Conservation (phyloP, 192 early-diverging fungal species). For the Coemansia sp. region DNA sequence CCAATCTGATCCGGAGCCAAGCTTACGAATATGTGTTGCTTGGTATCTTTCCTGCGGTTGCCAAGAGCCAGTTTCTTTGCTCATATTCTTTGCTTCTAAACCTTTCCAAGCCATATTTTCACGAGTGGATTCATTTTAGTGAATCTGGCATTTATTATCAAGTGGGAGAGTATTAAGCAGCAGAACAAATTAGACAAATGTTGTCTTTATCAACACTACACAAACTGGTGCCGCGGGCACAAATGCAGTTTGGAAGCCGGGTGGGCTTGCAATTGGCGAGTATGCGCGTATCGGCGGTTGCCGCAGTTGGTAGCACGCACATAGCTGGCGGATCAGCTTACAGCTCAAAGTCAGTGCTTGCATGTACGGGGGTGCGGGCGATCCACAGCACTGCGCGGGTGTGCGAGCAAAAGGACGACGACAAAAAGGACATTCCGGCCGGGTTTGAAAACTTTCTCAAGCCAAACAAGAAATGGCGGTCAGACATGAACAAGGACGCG, state of each 20-base stretch:
- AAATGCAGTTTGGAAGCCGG: constrained; percentile 1
- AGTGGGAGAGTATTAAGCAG: no score
- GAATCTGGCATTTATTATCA: not conserved
- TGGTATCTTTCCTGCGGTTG: not conserved
- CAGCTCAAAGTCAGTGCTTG: not conserved
- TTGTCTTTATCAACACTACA: constrained; percentile 1
- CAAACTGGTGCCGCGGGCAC: constrained; percentile 5
- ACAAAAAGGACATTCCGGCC: constrained; percentile 56
- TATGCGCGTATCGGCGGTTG: not conserved
- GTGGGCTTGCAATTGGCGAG: not conserved
- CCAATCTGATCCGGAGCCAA: constrained; percentile 4
- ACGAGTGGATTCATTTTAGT: not conserved
- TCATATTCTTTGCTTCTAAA: no score
- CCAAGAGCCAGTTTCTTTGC: no score
- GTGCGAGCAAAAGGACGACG: constrained; percentile 16
- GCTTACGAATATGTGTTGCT: not conserved
- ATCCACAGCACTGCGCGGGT: constrained; percentile 38
- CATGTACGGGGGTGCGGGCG: constrained; percentile 17
- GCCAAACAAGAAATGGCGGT: constrained; percentile 40
- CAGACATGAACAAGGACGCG: constrained; percentile 19
- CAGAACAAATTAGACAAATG: not conserved
- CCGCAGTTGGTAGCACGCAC: not conserved
- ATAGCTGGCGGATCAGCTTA: not conserved
- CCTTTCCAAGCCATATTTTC: no score
- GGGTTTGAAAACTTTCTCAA: constrained; percentile 72